Conservation (phyloP, 2,329 filamentous ascomycete species). For the Xylariomycetidae sp. region DNA sequence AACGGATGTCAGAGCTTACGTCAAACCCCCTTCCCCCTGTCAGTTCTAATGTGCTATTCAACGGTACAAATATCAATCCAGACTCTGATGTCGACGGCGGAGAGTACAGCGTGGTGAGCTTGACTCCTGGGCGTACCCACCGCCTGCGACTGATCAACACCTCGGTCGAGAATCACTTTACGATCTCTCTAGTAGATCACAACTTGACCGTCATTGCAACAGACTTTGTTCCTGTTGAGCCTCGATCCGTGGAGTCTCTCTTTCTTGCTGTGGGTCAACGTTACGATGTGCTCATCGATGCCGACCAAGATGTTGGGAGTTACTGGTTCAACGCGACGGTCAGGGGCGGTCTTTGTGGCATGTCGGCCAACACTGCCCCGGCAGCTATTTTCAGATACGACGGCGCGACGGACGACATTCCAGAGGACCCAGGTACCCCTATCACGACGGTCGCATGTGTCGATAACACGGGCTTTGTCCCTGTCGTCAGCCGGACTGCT, state of each 20-base stretch:
- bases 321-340: constrained; percentile 40
- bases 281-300: constrained; percentile 43
- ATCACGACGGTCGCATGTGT: constrained; percentile 11
- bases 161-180: constrained; percentile 44
- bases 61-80: constrained; percentile 36
- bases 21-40: constrained; percentile 22
- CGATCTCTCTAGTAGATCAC: constrained; percentile 45
- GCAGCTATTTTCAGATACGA: constrained; percentile 36
- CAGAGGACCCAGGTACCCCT: constrained; percentile 24
- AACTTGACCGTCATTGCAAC: constrained; percentile 44
- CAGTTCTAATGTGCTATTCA: constrained; percentile 40
- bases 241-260: constrained; percentile 44
- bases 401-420: constrained; percentile 25
- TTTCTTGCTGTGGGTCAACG: constrained; percentile 46
- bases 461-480: constrained; percentile 14
- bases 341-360: constrained; percentile 24
- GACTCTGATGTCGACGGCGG: constrained; percentile 20
- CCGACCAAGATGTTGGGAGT: constrained; percentile 27
- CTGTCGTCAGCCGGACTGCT: constrained; percentile 22
- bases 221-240: constrained; percentile 47
- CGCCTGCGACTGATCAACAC: constrained; percentile 47
- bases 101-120: constrained; percentile 28
- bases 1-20: constrained; percentile 9
- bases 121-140: constrained; percentile 42
- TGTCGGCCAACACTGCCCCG: constrained; percentile 25